Evolutionary conservation across 768 basidiomycete species (phyloP).

Genomic region (Termitomyces sp.): DNA sequence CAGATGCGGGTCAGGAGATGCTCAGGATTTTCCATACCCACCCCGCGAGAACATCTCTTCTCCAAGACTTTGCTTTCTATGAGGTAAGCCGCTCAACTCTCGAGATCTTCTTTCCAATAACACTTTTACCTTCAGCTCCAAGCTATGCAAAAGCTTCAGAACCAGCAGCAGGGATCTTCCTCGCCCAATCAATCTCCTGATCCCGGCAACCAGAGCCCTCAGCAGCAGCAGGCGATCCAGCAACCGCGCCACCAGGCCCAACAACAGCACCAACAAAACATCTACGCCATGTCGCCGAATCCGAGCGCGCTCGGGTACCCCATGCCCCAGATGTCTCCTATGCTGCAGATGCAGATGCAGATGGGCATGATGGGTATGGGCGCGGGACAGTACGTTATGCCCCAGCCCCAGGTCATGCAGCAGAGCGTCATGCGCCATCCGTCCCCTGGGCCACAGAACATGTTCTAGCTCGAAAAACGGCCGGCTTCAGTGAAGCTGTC

Average conservation of each 20-base stretch:
- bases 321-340: constrained; percentile 56
- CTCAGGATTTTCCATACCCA: constrained; percentile 93
- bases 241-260: constrained; percentile 32
- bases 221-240: constrained; percentile 25
- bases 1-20: constrained; percentile 97
- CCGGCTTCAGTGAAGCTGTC: neutral
- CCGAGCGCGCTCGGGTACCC: constrained; percentile 54
- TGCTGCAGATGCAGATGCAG: constrained; percentile 59
- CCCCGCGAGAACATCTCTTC: constrained; percentile 85
- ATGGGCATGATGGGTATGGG: constrained; percentile 50
- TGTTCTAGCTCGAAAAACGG: constrained; percentile 19
- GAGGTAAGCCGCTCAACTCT: constrained; percentile 50
- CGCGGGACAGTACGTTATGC: constrained; percentile 46
- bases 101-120: neutral
- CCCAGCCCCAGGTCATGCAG: constrained; percentile 74
- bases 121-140: constrained; percentile 52
- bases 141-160: constrained; percentile 74
- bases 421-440: constrained; percentile 84
- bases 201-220: constrained; percentile 37
- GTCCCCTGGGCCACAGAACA: constrained; percentile 28
- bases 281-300: constrained; percentile 42
- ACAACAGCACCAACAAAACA: constrained; percentile 40
- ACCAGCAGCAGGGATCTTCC: constrained; percentile 26
- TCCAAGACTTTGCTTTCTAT: constrained; percentile 93
- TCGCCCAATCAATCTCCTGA: constrained; percentile 35